A percentile compares a stretch with the other conserved stretches of the same genome.
These are phyloP conservation scores for Calophaca sinica DNA, from an alignment of 306 rosid species.

Conservation along the genomic window DNA sequence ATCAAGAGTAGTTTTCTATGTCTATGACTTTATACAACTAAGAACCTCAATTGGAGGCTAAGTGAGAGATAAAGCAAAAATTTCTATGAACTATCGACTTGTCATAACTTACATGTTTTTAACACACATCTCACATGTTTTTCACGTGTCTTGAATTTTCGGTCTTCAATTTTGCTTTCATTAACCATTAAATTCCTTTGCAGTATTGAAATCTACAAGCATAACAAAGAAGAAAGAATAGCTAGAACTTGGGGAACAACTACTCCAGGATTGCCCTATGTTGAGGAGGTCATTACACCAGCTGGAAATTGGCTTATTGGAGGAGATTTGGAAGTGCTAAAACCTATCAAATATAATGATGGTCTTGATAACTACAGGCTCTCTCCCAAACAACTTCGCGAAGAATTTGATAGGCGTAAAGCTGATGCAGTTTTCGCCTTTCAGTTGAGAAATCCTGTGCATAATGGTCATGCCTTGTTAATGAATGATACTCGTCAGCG, in stretches of 20 bases:
- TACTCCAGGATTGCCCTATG: constrained; percentile 88
- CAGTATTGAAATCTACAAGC: constrained; percentile 94
- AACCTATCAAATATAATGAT: constrained; percentile 80
- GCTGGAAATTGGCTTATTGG: constrained; percentile 97
- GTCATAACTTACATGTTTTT: neutral
- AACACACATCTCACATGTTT: neutral
- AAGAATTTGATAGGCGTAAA: constrained; percentile 80
- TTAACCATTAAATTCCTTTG: constrained; percentile 24
- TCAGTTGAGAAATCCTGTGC: constrained; percentile 95
- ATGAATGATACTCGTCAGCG: constrained; percentile 92
- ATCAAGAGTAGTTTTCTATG: neutral
- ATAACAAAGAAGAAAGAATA: constrained; percentile 96
- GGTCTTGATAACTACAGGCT: constrained; percentile 94
- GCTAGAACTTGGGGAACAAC: constrained; percentile 99
- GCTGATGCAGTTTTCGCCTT: constrained; percentile 99
- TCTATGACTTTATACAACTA: neutral
- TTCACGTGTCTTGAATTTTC: constrained; percentile 32
- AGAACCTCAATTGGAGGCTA: neutral
- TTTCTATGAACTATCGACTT: neutral
- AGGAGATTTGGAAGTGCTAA: constrained; percentile 87
- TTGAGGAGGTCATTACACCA: constrained; percentile 77
- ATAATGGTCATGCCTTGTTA: constrained; percentile 93
- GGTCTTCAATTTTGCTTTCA: constrained; percentile 20
- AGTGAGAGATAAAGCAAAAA: neutral
- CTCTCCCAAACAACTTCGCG: constrained; percentile 88